A percentile compares a stretch with the other conserved stretches of the same genome.
Conservation (phyloP, 352 stramenopile genomes). For the Aphanomyces astaci region DNA sequence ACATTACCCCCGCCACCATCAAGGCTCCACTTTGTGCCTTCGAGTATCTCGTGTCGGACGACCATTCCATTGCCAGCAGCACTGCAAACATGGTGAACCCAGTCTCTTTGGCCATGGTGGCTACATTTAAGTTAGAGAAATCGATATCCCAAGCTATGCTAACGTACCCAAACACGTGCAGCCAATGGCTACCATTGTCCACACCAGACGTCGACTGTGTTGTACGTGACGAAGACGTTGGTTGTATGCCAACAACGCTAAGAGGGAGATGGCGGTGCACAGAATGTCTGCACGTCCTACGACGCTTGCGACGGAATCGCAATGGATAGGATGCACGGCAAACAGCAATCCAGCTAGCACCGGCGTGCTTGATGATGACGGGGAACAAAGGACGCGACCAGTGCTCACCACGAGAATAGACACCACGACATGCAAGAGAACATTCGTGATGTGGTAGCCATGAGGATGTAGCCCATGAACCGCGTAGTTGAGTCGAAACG, state of each 20-base stretch:
- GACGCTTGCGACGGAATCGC: constrained; percentile 84
- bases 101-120: constrained; percentile 10
- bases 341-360: constrained; percentile 71
- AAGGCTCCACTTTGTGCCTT: not conserved
- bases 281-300: constrained; percentile 87
- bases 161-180: not conserved
- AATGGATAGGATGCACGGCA: constrained; percentile 86
- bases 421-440: constrained; percentile 53
- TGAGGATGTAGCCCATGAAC: constrained; percentile 38
- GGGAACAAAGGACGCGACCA: constrained; percentile 29
- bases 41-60: too few species aligned
- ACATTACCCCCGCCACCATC: not conserved
- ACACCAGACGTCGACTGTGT: not conserved
- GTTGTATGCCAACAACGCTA: constrained; percentile 52
- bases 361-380: constrained; percentile 12
- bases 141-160: too few species aligned
- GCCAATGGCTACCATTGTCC: not conserved
- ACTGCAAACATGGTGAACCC: constrained; percentile 1
- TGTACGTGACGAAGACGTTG: not conserved
- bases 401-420: constrained; percentile 37
- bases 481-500: constrained; percentile 56
- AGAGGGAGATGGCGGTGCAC: constrained; percentile 56
- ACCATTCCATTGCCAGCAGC: not conserved
- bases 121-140: not conserved
- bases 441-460: constrained; percentile 70